Base-by-base conservation (phyloP, 2,329 filamentous ascomycete species). In the Mollisiaceae sp. region DNA sequence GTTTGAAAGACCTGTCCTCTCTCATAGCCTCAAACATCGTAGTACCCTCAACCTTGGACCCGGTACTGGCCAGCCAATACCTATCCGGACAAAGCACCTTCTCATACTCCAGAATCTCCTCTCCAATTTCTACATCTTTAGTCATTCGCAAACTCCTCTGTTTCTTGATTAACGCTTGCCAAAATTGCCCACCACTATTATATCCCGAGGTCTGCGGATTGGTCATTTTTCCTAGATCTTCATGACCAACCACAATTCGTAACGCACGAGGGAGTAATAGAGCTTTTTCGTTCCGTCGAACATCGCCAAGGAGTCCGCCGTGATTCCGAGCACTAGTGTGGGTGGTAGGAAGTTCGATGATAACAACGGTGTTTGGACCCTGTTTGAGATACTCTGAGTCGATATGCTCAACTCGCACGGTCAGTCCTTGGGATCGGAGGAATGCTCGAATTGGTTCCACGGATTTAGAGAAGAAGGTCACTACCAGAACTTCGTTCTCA, bases 31-130 rank as follows among this genome's bases (percentile, higher is more conserved):
- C 36, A 14, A 39, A 39, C 36, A 39, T 39, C 36, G 8, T 14
- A 39, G 36, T 8, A 8, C 8, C 36, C 36, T 39, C 36, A 14
- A 14, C 14, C 36, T 14, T 39, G 14, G 8, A 39, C 36, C 14
- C 36, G 14, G 36, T n/a, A n/a, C n/a, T 8, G 8, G 14, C 36
- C 36, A 39, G 8, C 36, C 36, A 39, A 39, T 39, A 39, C 8
- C 14, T 39, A 8, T 57, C 32, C 4, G 45, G 45, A 22, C 32
- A 18, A 8, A 60, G 27, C 4, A 39, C 32, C 2, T 39, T 38
- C 45, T 60, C 43, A 60, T 54, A 60, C 27, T 52, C 15, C 45
- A 60, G 11, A 36, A 60, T 32, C 18, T 27, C 12, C 8, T 54
- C 45, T 8, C 59, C 59, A 24, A 60, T 39, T 2, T 24, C 14